Evolutionary conservation across 2,329 filamentous ascomycete genomes (phyloP), one percentile per base, ranked within the genome.

Genomic region (Venturia aucupariae): DNA sequence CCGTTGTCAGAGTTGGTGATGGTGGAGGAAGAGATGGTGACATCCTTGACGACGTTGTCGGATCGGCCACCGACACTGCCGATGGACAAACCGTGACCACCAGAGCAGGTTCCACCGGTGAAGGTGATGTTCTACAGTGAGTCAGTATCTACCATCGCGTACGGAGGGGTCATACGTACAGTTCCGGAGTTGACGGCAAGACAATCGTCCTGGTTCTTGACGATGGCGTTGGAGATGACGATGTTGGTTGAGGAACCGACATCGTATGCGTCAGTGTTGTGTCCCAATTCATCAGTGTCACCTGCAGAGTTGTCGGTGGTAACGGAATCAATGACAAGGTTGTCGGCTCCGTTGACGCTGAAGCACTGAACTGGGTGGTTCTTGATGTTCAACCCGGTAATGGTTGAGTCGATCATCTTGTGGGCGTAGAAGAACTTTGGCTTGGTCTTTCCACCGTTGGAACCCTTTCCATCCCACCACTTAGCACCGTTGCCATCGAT

Each of bases 151-250:
- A 10, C 17, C 11, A 7, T 35, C 15, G 51, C 15, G 1, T 11
- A 7, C 17, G 10, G 30, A 15, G 4, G 2, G 51, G 7, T 35
- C n/a, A 6, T n/a, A 57, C 51, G 6, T 35, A 57, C 51, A 8
- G 75, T 79, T 64, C 83, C 82, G 2, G 80, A 83, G 75, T 85
- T 85, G 68, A 85, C 74, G 41, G 83, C 83, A 13, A 85, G 72
- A 69, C 83, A 86, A 69, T 85, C 83, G 66, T 86, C 83, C 72
- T 85, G 83, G 74, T 85, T 85, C 70, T 81, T 77, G 64, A 85
- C 75, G 64, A 74, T 77, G 32, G 81, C 81, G 51, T 79, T 78
- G 62, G 75, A 75, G 70, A 86, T 84, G 61, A 75, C 79, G 44
- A 85, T 74, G 42, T 75, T 76, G 30, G 73, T 75, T 19, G 77